These are phyloP conservation scores for Quercus lobata DNA, from an alignment of 331 rosid genomes.

Conservation along the genomic window DNA sequence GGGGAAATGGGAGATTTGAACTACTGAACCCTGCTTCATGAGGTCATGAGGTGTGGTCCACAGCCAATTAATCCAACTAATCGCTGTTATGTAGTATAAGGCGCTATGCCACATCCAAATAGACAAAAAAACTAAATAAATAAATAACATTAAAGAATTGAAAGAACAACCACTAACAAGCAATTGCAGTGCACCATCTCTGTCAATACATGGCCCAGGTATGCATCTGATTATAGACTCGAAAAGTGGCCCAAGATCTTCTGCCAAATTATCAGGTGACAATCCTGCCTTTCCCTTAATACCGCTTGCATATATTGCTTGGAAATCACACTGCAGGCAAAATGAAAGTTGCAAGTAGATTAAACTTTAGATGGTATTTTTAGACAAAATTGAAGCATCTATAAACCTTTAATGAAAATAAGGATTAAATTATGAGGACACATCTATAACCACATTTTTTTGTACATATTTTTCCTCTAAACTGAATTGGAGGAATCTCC, in stretches of 20 bases:
- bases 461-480: too few species aligned
- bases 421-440: neutral
- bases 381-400: neutral
- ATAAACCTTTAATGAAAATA: neutral
- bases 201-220: constrained; percentile 91
- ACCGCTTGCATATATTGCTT: constrained; percentile 95
- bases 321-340: constrained; percentile 88
- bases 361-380: neutral
- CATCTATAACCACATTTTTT: neutral
- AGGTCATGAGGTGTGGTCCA: too few species aligned
- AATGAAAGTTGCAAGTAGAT: constrained; percentile 8
- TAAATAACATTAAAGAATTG: constrained; percentile 7
- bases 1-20: too few species aligned
- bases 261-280: constrained; percentile 79
- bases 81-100: neutral
- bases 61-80: neutral
- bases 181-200: constrained; percentile 96
- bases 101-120: neutral
- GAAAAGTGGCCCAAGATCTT: constrained; percentile 96
- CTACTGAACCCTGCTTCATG: too few species aligned
- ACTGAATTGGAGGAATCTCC: too few species aligned
- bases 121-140: neutral
- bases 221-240: constrained; percentile 95
- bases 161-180: constrained; percentile 60
- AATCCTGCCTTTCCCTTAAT: constrained; percentile 93